These are phyloP conservation scores for Phyllosticta citriasiana DNA, from an alignment of 2,329 filamentous ascomycete species.

Conservation along the genomic window DNA sequence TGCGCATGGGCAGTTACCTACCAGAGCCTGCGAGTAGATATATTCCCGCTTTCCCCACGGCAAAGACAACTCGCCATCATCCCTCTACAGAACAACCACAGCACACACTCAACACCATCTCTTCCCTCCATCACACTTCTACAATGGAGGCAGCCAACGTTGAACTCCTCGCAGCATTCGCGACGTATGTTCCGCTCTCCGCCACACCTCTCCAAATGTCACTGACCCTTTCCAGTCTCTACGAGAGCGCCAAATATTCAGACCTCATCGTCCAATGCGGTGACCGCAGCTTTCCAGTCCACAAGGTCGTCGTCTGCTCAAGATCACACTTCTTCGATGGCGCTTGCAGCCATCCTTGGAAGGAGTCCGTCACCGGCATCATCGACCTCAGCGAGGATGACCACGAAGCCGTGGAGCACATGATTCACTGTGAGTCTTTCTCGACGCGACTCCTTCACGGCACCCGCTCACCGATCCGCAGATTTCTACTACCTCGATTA, in stretches of 20 bases:
- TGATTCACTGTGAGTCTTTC: constrained; percentile 29
- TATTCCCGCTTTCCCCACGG: not conserved
- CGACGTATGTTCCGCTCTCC: constrained; percentile 31
- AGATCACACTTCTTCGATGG: constrained; percentile 38
- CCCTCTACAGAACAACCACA: not conserved
- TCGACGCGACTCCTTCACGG: not conserved
- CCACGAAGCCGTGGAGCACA: constrained; percentile 30
- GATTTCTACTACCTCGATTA: constrained; percentile 35
- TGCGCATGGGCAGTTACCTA: not conserved
- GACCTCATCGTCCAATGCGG: constrained; percentile 40
- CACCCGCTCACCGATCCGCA: constrained; percentile 12
- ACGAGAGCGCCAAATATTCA: constrained; percentile 33
- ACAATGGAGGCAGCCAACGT: constrained; percentile 31
- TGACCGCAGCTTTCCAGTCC: constrained; percentile 35
- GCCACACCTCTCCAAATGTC: constrained; percentile 2
- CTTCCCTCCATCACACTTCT: not conserved
- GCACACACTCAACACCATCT: not conserved
- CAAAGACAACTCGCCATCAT: not conserved
- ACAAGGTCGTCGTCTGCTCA: constrained; percentile 39
- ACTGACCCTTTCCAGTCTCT: constrained; percentile 26
- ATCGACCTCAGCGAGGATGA: constrained; percentile 33
- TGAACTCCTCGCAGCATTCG: constrained; percentile 37
- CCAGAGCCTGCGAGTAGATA: not conserved
- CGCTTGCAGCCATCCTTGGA: constrained; percentile 28
- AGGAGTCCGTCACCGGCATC: constrained; percentile 26